Evolutionary conservation across 2,329 filamentous ascomycete genomes (phyloP).

Genomic region (Pestalotiopsis fici): DNA sequence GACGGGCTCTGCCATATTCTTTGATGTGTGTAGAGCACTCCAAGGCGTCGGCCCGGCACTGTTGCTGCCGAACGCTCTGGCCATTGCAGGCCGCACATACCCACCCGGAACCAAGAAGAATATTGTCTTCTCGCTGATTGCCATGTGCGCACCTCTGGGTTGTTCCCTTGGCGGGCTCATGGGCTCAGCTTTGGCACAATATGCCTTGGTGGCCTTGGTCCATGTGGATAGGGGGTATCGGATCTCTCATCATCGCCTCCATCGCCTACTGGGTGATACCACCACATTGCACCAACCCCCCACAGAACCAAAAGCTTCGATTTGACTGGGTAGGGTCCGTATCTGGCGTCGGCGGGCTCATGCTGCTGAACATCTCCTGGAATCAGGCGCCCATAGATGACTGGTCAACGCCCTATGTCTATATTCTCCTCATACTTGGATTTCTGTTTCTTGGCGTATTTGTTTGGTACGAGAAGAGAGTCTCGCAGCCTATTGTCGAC

Average conservation of each 20-base stretch:
- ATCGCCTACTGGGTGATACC: conserved; percentile 37
- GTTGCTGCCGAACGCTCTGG: conserved; percentile 63
- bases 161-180: conserved; percentile 43
- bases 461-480: conserved; percentile 53
- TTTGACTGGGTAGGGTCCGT: conserved; percentile 39
- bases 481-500: conserved; percentile 49
- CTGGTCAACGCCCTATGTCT: conserved; percentile 59
- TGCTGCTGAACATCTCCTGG: conserved; percentile 68
- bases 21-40: conserved; percentile 52
- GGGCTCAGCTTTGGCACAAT: conserved; percentile 38
- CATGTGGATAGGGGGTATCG: conserved; percentile 42
- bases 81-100: conserved; percentile 61
- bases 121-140: conserved; percentile 58
- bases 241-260: conserved; percentile 31
- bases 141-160: conserved; percentile 46
- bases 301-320: conserved; percentile 17
- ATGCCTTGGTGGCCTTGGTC: conserved; percentile 50
- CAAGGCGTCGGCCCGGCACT: conserved; percentile 66
- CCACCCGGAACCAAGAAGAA: conserved; percentile 57
- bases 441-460: conserved; percentile 56
- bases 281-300: conserved; percentile 13
- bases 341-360: conserved; percentile 53
- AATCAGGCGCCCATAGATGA: conserved; percentile 63
- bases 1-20: conserved; percentile 34
- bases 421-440: conserved; percentile 58